Evolutionary conservation across 148 eudicot genomes (phyloP).

Genomic region (Chenopodium suecicum): DNA sequence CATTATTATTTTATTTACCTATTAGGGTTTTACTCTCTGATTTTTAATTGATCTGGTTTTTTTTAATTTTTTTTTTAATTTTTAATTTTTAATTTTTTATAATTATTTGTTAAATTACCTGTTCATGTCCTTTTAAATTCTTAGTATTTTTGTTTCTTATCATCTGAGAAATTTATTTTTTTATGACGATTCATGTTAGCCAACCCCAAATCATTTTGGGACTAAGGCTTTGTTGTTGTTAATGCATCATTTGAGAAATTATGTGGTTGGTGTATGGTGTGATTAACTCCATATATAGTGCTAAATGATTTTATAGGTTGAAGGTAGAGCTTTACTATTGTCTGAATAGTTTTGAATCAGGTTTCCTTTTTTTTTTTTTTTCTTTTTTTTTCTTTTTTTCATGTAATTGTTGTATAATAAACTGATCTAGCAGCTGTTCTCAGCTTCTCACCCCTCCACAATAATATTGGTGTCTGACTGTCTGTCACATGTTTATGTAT

Average conservation of each 20-base stretch:
- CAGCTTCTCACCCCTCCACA: neutral
- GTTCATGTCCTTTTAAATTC: too few relatives aligned
- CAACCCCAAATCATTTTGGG: too few relatives aligned
- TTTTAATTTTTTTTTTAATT: too few relatives aligned
- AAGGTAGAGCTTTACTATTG: neutral
- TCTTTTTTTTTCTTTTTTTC: neutral
- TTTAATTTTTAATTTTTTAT: too few relatives aligned
- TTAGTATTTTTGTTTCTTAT: too few relatives aligned
- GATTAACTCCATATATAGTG: neutral
- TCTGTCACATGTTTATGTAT: neutral
- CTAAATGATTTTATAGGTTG: neutral
- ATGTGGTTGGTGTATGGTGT: neutral
- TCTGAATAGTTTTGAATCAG: neutral
- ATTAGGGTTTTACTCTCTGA: slow-evolving; percentile 19
- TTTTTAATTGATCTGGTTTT: slow-evolving; percentile 10
- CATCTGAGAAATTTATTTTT: too few relatives aligned
- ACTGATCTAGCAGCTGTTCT: neutral
- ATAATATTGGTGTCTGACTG: too few relatives aligned
- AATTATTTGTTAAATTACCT: too few relatives aligned
- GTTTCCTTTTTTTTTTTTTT: neutral
- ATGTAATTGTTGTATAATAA: neutral
- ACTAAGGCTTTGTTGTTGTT: too few relatives aligned
- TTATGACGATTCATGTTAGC: too few relatives aligned
- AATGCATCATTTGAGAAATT: too few relatives aligned
- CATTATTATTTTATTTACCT: neutral